These are phyloP conservation scores for Opeltia flavorubescens DNA, from an alignment of 495 filamentous ascomycete genomes.

Conservation along the genomic window DNA sequence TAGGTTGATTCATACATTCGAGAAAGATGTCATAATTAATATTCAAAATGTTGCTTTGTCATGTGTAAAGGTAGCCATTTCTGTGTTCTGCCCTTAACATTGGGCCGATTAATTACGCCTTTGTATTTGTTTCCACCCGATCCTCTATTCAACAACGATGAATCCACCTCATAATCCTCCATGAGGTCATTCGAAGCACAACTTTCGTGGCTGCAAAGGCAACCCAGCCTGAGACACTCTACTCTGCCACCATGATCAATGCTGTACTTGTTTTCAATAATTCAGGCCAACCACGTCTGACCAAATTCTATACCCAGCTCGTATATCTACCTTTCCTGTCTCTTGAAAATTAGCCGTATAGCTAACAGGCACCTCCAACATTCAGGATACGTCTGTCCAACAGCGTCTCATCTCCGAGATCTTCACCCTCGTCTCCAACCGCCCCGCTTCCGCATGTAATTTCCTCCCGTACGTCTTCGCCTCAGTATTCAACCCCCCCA, in stretches of 20 bases:
- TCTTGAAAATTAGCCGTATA: conserved; percentile 1
- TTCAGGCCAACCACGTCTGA: conserved; percentile 85
- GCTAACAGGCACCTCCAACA: conserved; percentile 9
- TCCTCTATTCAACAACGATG: no score
- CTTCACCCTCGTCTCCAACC: conserved; percentile 88
- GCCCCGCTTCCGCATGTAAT: conserved; percentile 80
- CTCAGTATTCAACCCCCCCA: conserved; percentile 31
- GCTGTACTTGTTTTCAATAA: conserved; percentile 98
- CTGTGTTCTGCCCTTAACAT: no score
- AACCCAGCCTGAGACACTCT: background rate
- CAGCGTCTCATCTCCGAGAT: conserved; percentile 95
- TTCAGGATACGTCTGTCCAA: conserved; percentile 82
- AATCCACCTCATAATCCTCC: background rate
- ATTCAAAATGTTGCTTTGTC: no score
- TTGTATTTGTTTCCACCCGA: no score
- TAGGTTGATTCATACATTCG: no score
- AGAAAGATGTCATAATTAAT: no score
- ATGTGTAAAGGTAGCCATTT: no score
- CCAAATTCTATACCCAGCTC: conserved; percentile 98
- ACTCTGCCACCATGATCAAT: conserved; percentile 68
- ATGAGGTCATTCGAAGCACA: no score
- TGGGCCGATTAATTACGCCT: no score
- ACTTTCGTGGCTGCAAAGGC: no score
- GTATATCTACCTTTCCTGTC: conserved; percentile 28
- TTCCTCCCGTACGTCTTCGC: conserved; percentile 56